phyloP scores from a whole-genome alignment of 2,329 filamentous ascomycete species.

The Sporothrix globosa region DNA sequence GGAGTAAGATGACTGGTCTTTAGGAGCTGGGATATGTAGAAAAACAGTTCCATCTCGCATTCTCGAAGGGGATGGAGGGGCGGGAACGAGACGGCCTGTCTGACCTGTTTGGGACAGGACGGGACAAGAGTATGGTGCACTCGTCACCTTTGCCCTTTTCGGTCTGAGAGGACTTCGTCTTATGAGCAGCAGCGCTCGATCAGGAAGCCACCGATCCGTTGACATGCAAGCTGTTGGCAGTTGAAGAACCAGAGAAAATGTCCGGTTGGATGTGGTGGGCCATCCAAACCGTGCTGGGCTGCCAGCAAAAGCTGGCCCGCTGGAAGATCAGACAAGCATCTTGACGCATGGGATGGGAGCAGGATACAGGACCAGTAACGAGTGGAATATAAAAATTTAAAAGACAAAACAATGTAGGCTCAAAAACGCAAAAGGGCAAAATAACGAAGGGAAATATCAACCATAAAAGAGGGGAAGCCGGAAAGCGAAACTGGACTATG shows the following conservation, averaged over 20 bases:
- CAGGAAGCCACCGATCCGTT: neutral
- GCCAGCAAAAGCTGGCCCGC: neutral
- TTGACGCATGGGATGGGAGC: neutral
- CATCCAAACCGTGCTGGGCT: neutral
- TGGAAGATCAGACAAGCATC: slow-evolving; percentile 20
- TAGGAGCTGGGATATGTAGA: slow-evolving; percentile 12
- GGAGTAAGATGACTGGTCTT: neutral
- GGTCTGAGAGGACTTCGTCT: slow-evolving; percentile 4
- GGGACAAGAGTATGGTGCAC: slow-evolving; percentile 7
- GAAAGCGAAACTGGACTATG: neutral
- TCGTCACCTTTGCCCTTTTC: neutral
- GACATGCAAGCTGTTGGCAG: neutral
- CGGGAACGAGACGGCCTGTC: slow-evolving; percentile 27
- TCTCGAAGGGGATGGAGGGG: slow-evolving; percentile 24
- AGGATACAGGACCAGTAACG: neutral
- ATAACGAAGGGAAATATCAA: neutral
- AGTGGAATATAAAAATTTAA: neutral
- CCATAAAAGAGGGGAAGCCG: neutral
- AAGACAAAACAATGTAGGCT: too few relatives aligned
- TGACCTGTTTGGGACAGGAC: slow-evolving; percentile 24
- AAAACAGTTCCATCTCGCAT: slow-evolving; percentile 23
- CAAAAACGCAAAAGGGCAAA: neutral
- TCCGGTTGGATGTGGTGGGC: neutral
- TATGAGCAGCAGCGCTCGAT: neutral
- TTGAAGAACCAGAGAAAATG: neutral